Conservation (phyloP, 2,329 filamentous ascomycete species). For the Venturiaceae sp. region DNA sequence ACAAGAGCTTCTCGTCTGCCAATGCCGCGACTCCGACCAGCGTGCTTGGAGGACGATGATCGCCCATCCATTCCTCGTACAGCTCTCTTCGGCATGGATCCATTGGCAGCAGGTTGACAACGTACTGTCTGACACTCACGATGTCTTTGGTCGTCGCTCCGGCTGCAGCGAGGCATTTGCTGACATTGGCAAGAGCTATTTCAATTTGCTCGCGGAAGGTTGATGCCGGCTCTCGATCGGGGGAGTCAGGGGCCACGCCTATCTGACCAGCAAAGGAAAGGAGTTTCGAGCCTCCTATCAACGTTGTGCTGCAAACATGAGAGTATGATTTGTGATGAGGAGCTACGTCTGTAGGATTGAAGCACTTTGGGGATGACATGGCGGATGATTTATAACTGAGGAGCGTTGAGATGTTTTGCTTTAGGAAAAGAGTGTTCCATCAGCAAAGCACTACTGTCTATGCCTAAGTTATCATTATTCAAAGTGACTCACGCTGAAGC, state of each 20-base stretch:
- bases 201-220: slow-evolving; percentile 9
- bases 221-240: neutral
- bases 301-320: neutral
- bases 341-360: neutral
- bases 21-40: neutral
- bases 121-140: slow-evolving; percentile 14
- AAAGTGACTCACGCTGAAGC: no score
- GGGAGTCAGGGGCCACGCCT: slow-evolving; percentile 3
- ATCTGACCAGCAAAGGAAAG: slow-evolving; percentile 14
- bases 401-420: no score
- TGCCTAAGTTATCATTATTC: no score
- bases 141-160: slow-evolving; percentile 12
- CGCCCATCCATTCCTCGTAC: neutral
- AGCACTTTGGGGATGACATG: neutral
- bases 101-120: slow-evolving; percentile 9
- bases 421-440: no score
- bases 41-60: neutral
- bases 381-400: neutral
- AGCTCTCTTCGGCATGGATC: neutral
- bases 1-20: neutral
- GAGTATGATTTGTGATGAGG: neutral
- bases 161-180: slow-evolving; percentile 11
- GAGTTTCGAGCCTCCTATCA: slow-evolving; percentile 3
- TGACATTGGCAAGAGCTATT: slow-evolving; percentile 12
- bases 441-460: no score